Evolutionary conservation across 345 rosid species (phyloP).

Genomic region (Geranium brycei): DNA sequence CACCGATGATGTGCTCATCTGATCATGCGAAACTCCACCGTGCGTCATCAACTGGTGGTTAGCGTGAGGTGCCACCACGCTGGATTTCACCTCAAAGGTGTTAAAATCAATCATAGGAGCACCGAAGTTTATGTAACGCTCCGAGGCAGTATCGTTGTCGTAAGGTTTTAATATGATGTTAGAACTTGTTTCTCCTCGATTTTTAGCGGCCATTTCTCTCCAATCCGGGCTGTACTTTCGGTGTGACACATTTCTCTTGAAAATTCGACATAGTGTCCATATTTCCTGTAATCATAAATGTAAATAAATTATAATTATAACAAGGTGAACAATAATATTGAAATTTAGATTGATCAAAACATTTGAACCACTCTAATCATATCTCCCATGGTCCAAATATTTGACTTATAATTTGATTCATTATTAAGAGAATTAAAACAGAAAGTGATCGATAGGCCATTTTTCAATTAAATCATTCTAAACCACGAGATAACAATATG

Average conservation of each 20-base stretch:
- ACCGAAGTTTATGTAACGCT: constrained; percentile 38
- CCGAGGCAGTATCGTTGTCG: constrained; percentile 3
- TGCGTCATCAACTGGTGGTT: background rate
- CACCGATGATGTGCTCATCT: background rate
- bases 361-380: no score
- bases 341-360: no score
- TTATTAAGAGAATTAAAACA: no score
- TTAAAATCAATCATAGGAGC: constrained; percentile 13
- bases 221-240: constrained; percentile 43
- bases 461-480: no score
- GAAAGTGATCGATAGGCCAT: no score
- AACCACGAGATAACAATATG: no score
- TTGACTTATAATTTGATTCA: no score
- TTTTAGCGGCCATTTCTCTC: constrained; percentile 37
- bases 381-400: no score
- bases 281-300: constrained; percentile 44
- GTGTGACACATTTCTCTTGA: constrained; percentile 43
- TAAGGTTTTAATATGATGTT: constrained; percentile 7
- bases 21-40: constrained; percentile 11
- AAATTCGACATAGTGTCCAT: constrained; percentile 73
- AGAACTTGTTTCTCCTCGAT: constrained; percentile 13
- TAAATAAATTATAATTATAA: background rate
- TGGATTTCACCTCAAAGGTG: constrained; percentile 9
- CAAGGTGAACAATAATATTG: no score
- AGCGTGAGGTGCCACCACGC: background rate